Percentiles rank a stretch among this genome's conserved stretches.
Conservation (phyloP, 768 basidiomycete genomes). For the Pisolithus sp. region DNA sequence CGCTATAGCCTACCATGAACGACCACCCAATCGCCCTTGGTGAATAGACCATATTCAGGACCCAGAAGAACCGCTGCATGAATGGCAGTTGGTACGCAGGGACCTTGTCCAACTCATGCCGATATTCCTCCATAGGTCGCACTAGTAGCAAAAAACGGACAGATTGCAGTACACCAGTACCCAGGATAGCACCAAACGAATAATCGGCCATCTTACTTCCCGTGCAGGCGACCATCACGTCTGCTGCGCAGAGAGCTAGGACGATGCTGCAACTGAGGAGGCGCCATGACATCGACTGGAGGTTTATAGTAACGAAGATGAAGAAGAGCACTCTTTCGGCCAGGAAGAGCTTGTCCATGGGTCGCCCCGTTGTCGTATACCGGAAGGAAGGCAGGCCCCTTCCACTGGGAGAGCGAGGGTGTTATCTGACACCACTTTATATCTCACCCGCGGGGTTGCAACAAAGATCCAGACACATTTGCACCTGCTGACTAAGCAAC, state of each 20-base stretch:
- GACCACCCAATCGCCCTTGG: constrained; percentile 6
- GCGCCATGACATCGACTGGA: neutral
- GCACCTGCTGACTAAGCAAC: too few species aligned
- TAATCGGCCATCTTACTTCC: neutral
- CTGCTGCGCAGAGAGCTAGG: neutral
- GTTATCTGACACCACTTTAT: too few species aligned
- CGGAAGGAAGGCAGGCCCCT: too few species aligned
- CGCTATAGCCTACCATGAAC: neutral
- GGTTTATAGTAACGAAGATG: neutral
- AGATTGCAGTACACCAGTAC: neutral
- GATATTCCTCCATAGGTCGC: constrained; percentile 1
- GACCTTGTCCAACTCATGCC: neutral
- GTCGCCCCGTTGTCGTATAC: neutral
- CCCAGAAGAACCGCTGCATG: constrained; percentile 1
- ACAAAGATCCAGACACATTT: too few species aligned
- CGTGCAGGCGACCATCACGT: neutral
- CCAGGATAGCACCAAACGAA: neutral
- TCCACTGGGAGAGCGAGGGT: too few species aligned
- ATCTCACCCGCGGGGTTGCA: too few species aligned
- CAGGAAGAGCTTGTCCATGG: neutral
- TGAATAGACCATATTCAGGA: neutral
- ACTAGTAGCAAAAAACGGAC: constrained; percentile 1
- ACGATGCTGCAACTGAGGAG: neutral
- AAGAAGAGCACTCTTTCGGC: neutral
- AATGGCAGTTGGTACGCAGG: neutral